Evolutionary conservation across 371 early-diverging fungal species (phyloP), one percentile per base, ranked within the genome.

Genomic region (Zychaea mexicana): DNA sequence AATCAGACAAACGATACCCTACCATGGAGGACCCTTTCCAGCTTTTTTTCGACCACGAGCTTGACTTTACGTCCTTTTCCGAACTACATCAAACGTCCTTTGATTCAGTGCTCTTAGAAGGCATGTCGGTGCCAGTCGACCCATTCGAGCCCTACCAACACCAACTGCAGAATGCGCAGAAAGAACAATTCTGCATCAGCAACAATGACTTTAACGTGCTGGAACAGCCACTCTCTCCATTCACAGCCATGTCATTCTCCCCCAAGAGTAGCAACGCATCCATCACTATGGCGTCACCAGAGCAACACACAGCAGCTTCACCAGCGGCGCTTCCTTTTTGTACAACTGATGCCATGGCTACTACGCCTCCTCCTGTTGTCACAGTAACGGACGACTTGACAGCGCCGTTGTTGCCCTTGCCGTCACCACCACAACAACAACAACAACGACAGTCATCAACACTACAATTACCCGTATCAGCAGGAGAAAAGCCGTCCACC

Each of bases 51-150:
- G n/a, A 49, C n/a, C 19, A 22, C 49, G 49, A 49, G 3, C 10
- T 49, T 10, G 57, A 64, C 39, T 57, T 42, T 19, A 36, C 45
- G 45, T 64, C 65, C 15, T 65, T 60, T 36, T 54, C 65, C n/a
- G 65, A 65, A n/a, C 36, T 65, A 9, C 65, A 65, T 54, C 60
- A 59, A 32, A 65, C 59, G 52, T 42, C 65, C 17, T 28, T 65
- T 42, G 65, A 65, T 49, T 5, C 5, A 19, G 49, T 49, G 3
- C 22, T 49, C 10, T 49, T 49, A 24, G 49, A 49, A 24, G 49
- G 49, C 6, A 49, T 49, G 49, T 10, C 10, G 21, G 24, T 22
- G n/a, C 49, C 49, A 1, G 5, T 49, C n/a, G 9, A 24, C n/a
- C 5, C 22, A 49, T 24, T 49, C 13, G 49, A 49, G n/a, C 38